Base-by-base conservation (phyloP, 768 basidiomycete genomes). In the Termitomyces sp. region DNA sequence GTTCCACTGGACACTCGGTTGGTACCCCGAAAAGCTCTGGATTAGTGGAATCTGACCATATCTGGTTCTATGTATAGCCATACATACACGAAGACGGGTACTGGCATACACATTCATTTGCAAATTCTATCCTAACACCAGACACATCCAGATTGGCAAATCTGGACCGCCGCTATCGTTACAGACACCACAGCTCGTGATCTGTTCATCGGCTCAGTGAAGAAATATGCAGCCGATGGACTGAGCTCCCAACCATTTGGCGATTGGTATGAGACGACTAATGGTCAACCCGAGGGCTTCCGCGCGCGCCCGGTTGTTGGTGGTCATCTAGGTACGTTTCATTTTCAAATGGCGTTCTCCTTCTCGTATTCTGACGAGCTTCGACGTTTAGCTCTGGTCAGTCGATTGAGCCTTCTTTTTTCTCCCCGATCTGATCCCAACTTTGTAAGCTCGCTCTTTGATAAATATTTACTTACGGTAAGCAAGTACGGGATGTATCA, bases 241-340 rank as follows among this genome's bases (percentile, higher is more conserved):
- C 59, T 71, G 37, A 81, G 75, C 62, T 68, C 67, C 17, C 71
- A 74, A 58, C 67, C 75, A 14, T 68, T 76, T 32, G 72, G 73
- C 11, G 82, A 84, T 62, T 81, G 81, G 81, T 83, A 85, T 65
- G 81, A 84, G 63, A 82, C 82, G 0, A 72, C 71, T 10, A 73
- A 80, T 60, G 84, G 82, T 12, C 53, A 65, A 8, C 71, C 75
- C 7, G 69, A 79, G 49, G 78, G 78, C 5, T 84, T 85, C 76
- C 74, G 76, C 41, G 82, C 83, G 3, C 74, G 84, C 14, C 83
- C 83, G 2, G 83, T 84, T n/a, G 82, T 81, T 4, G 82, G 82
- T n/a, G 83, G 81, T 38, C 82, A 84, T 68, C 56, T 73, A 73
- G 73, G 80, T 82, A 60, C 21, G 50, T 29, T 29, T 19, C 17